Conservation (phyloP, 768 basidiomycete genomes). For the Psilocybe subaeruginosa region DNA sequence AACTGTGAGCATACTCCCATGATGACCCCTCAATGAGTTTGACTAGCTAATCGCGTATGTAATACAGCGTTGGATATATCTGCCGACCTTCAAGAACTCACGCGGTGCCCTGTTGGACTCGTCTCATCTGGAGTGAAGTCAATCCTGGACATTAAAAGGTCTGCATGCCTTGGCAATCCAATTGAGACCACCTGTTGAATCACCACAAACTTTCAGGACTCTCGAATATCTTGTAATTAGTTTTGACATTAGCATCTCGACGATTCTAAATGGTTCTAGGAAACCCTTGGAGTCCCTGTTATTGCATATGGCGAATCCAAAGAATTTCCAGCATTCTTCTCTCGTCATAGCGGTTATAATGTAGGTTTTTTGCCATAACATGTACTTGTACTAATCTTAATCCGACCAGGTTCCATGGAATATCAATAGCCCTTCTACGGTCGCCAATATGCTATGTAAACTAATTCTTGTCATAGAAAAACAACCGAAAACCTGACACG, state of each 20-base stretch:
- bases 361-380: conserved; percentile 35
- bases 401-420: conserved; percentile 77
- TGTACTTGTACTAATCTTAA: not conserved
- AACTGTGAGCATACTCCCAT: conserved; percentile 32
- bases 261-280: conserved; percentile 46
- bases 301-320: conserved; percentile 72
- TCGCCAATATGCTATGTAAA: conserved; percentile 79
- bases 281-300: conserved; percentile 94
- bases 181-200: not conserved
- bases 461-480: not conserved
- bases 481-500: not conserved
- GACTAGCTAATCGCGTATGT: conserved; percentile 3
- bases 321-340: conserved; percentile 96
- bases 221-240: conserved; percentile 72
- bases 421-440: conserved; percentile 59
- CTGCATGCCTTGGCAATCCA: conserved; percentile 7
- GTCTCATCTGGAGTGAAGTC: conserved; percentile 95
- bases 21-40: not conserved
- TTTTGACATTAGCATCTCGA: not conserved
- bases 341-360: conserved; percentile 79
- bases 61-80: conserved; percentile 88
- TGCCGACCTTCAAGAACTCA: conserved; percentile 89
- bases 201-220: conserved; percentile 49
- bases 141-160: conserved; percentile 91
- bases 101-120: conserved; percentile 87